Conservation (phyloP, 306 rosid species). For the Citrullus colocynthis region DNA sequence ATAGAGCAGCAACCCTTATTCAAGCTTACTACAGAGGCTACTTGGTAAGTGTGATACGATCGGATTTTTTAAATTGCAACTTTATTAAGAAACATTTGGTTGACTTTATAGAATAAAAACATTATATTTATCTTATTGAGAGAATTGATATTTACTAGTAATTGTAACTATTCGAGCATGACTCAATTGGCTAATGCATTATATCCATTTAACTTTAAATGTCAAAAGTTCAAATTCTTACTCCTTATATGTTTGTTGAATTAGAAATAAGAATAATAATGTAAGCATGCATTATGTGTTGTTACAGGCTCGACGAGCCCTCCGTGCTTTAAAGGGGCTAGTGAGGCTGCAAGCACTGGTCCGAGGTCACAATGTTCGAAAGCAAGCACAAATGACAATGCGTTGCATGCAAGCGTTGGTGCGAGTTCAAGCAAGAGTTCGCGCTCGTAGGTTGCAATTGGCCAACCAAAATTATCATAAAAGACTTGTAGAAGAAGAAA, state of each 20-base stretch:
- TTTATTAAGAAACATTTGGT: not conserved
- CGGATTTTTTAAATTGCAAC: not conserved
- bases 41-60: conserved; percentile 32
- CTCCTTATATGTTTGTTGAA: no score
- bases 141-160: no score
- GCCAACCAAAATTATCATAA: conserved; percentile 34
- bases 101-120: not conserved
- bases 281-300: no score
- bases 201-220: no score
- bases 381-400: conserved; percentile 96
- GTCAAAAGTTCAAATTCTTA: no score
- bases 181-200: no score
- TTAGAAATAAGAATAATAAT: no score
- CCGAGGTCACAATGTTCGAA: conserved; percentile 83
- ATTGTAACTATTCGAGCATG: no score
- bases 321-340: conserved; percentile 77
- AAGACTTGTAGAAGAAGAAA: conserved; percentile 6
- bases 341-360: conserved; percentile 89
- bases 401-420: conserved; percentile 95
- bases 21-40: conserved; percentile 88
- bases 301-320: conserved; percentile 70
- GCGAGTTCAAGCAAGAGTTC: conserved; percentile 70
- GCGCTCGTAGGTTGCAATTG: conserved; percentile 59
- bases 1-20: conserved; percentile 68
- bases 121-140: no score